A percentile compares a stretch with the other conserved stretches of the same genome.
Evolutionary conservation across 768 basidiomycete species (phyloP).

Genomic region (Tricholoma furcatifolium): DNA sequence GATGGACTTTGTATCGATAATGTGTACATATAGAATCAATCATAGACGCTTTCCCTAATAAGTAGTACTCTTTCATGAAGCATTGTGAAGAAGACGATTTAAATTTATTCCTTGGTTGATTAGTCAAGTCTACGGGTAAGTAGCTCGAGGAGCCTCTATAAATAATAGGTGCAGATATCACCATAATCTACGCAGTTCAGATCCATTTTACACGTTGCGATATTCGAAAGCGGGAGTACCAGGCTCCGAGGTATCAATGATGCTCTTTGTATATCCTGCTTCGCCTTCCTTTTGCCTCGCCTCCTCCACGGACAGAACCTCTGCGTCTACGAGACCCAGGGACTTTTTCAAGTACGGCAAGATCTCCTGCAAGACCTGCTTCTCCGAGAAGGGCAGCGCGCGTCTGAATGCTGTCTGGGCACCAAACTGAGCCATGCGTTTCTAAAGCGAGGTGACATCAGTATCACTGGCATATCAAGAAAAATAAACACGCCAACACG

Average conservation of each 20-base stretch:
- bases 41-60: too few relatives aligned
- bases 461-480: neutral
- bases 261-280: slow-evolving; percentile 59
- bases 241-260: slow-evolving; percentile 87
- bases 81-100: too few relatives aligned
- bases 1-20: neutral
- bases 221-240: slow-evolving; percentile 87
- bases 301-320: slow-evolving; percentile 69
- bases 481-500: slow-evolving; percentile 11
- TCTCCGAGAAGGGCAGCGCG: slow-evolving; percentile 80
- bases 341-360: slow-evolving; percentile 81
- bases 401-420: slow-evolving; percentile 80
- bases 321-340: slow-evolving; percentile 66
- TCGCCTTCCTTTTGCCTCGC: slow-evolving; percentile 52
- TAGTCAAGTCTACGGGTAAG: too few relatives aligned
- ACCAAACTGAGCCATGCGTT: slow-evolving; percentile 78
- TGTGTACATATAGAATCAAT: neutral
- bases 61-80: too few relatives aligned
- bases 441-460: slow-evolving; percentile 40
- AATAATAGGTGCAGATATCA: too few relatives aligned
- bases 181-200: too few relatives aligned
- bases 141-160: too few relatives aligned
- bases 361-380: slow-evolving; percentile 65
- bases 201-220: slow-evolving; percentile 56
- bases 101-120: too few relatives aligned